Percentiles rank a stretch among this genome's conserved stretches.
Conservation (phyloP, 306 rosid genomes). For the Argentina anserina region DNA sequence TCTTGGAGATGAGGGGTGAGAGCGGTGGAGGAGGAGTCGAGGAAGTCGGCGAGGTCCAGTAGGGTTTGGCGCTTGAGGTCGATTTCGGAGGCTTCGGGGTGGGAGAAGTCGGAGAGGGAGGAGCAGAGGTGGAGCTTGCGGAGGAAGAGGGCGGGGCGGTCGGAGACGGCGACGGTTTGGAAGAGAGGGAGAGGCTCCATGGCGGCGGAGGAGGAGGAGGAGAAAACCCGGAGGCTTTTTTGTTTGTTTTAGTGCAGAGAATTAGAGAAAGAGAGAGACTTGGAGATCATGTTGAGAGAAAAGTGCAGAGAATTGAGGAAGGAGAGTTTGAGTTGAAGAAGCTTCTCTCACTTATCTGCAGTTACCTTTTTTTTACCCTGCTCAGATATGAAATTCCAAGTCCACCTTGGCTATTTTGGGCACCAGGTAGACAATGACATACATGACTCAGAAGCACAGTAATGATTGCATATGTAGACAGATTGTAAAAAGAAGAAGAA, state of each 20-base stretch:
- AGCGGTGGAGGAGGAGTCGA: slow-evolving; percentile 39
- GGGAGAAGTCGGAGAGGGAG: slow-evolving; percentile 49
- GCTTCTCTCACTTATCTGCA: background rate
- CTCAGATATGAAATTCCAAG: background rate
- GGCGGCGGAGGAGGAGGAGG: background rate
- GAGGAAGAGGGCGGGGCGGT: slow-evolving; percentile 39
- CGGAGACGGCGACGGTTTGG: slow-evolving; percentile 42
- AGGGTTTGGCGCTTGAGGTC: slow-evolving; percentile 75
- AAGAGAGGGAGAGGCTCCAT: slow-evolving; percentile 52
- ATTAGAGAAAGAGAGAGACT: background rate
- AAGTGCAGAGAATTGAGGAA: background rate
- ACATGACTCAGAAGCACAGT: background rate
- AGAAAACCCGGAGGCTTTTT: background rate
- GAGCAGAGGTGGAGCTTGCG: slow-evolving; percentile 54
- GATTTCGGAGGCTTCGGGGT: slow-evolving; percentile 30
- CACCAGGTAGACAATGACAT: background rate
- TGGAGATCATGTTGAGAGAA: slow-evolving; percentile 23
- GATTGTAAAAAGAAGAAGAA: background rate
- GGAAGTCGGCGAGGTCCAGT: slow-evolving; percentile 44
- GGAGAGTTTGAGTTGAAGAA: background rate
- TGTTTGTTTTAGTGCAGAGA: background rate
- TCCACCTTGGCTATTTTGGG: background rate
- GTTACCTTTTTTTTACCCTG: background rate
- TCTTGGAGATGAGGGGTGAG: slow-evolving; percentile 49
- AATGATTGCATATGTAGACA: background rate